Percentiles rank a stretch among this genome's conserved stretches.
Evolutionary conservation across 1,139 yeast species (phyloP).

Genomic region (Zygotorulaspora mrakii): DNA sequence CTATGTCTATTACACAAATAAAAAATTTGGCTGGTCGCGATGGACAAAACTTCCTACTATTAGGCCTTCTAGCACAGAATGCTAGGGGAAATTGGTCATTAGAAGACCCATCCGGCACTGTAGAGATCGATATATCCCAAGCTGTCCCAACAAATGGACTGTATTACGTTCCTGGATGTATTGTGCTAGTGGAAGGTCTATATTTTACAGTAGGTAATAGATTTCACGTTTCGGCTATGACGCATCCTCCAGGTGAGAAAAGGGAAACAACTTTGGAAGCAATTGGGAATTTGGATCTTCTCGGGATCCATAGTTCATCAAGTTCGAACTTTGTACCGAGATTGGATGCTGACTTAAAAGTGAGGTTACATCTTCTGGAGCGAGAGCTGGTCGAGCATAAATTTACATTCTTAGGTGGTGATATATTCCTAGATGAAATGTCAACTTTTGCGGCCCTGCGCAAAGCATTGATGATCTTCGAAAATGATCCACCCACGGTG

Average conservation of each 20-base stretch:
- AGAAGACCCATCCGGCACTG: constrained; percentile 76
- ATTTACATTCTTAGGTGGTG: constrained; percentile 68
- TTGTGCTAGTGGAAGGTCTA: constrained; percentile 80
- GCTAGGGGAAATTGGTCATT: constrained; percentile 66
- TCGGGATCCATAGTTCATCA: constrained; percentile 52
- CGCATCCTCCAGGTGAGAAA: constrained; percentile 86
- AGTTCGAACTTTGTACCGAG: constrained; percentile 45
- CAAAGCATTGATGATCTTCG: constrained; percentile 51
- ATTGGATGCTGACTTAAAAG: constrained; percentile 56
- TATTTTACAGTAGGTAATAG: constrained; percentile 57
- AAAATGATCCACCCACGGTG: constrained; percentile 55
- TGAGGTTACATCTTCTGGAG: constrained; percentile 55
- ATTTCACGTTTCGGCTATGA: constrained; percentile 72
- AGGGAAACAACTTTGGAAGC: constrained; percentile 63
- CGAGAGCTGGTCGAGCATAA: constrained; percentile 52
- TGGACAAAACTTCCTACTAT: constrained; percentile 67
- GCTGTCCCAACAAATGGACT: constrained; percentile 63
- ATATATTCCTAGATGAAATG: constrained; percentile 61
- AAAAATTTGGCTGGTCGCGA: constrained; percentile 84
- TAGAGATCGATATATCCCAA: constrained; percentile 67
- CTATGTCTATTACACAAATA: constrained; percentile 63
- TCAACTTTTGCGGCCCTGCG: constrained; percentile 57
- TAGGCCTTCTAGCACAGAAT: constrained; percentile 69
- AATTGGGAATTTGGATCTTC: constrained; percentile 74
- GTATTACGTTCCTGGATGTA: constrained; percentile 75